Conservation (phyloP, 176 grass and related monocot genomes). For the Zoysia pacifica region DNA sequence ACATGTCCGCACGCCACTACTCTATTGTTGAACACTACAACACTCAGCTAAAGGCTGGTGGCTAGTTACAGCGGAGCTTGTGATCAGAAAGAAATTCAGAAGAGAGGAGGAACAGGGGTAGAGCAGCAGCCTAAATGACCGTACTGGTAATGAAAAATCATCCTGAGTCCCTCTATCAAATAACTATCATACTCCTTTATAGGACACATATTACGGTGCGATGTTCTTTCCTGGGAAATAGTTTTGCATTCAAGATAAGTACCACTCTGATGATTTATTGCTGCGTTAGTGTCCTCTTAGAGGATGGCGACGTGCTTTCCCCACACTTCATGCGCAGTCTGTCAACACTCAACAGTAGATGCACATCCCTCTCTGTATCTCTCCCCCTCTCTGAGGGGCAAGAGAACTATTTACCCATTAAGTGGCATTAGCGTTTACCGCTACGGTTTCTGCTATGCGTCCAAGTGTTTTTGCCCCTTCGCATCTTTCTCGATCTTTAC, state of each 20-base stretch:
- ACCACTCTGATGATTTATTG: not conserved
- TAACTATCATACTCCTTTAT: not conserved
- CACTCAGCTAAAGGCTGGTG: conserved; percentile 34
- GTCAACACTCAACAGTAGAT: not conserved
- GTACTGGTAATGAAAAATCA: conserved; percentile 42
- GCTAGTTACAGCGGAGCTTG: not conserved
- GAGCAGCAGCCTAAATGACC: conserved; percentile 10
- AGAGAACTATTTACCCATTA: conserved; percentile 17
- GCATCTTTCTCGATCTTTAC: not conserved
- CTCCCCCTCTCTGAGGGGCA: not conserved
- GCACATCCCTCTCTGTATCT: not conserved
- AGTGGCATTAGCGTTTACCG: not conserved
- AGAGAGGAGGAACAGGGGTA: not conserved
- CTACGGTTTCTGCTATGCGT: conserved; percentile 1
- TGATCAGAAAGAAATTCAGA: not conserved
- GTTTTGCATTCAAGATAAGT: not conserved
- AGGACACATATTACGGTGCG: not conserved
- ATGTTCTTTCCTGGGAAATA: conserved; percentile 10
- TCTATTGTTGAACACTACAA: conserved; percentile 41
- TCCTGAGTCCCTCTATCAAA: conserved; percentile 14
- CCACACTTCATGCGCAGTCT: not conserved
- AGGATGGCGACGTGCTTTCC: conserved; percentile 22
- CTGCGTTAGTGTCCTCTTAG: conserved; percentile 9
- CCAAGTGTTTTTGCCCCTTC: conserved; percentile 24
- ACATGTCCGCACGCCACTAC: conserved; percentile 38